Evolutionary conservation across 1,284 basidiomycete species (phyloP).

Genomic region (Boletus sp.): DNA sequence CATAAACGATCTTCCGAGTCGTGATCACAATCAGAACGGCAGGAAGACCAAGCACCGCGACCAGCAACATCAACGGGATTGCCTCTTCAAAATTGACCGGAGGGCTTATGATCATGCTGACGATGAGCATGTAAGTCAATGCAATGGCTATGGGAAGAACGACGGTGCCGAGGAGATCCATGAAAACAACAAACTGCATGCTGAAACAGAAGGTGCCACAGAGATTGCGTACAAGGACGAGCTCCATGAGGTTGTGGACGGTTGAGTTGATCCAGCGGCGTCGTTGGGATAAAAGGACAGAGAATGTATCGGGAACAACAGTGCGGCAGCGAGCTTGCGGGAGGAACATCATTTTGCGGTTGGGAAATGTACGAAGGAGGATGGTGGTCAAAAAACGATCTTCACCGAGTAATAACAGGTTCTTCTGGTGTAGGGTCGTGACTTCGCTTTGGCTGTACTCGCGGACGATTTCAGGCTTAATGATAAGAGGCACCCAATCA

Average conservation of each 20-base stretch:
- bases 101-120: constrained; percentile 77
- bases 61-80: constrained; percentile 89
- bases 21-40: constrained; percentile 91
- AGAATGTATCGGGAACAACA: constrained; percentile 94
- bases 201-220: constrained; percentile 96
- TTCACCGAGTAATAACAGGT: constrained; percentile 92
- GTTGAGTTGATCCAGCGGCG: constrained; percentile 99
- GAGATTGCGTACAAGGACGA: constrained; percentile 93
- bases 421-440: constrained; percentile 96
- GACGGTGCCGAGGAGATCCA: constrained; percentile 96
- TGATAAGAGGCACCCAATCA: constrained; percentile 97
- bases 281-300: constrained; percentile 90
- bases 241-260: constrained; percentile 98
- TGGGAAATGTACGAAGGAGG: constrained; percentile 93
- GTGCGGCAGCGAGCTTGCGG: constrained; percentile 95
- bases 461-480: constrained; percentile 95
- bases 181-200: constrained; percentile 98
- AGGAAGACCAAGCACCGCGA: constrained; percentile 90
- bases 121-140: constrained; percentile 86
- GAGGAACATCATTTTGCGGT: constrained; percentile 98
- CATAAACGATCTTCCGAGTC: constrained; percentile 91
- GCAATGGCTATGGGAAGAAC: constrained; percentile 93
- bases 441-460: constrained; percentile 96
- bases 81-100: constrained; percentile 87
- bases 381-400: constrained; percentile 98